phyloP scores from a whole-genome alignment of 306 rosid species.

The Erythrophleum fordii region DNA sequence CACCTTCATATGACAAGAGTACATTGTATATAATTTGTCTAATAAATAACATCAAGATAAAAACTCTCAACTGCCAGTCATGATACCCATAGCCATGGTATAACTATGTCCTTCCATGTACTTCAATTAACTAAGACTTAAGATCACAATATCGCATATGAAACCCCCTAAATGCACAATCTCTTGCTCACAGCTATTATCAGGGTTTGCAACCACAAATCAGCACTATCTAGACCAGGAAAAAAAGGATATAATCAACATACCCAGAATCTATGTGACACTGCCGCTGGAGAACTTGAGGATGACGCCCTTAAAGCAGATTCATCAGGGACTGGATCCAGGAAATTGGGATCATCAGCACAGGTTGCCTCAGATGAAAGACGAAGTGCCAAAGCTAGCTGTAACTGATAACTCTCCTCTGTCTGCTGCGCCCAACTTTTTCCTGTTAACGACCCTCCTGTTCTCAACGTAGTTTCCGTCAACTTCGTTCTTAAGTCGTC shows the following conservation, averaged over 20 bases:
- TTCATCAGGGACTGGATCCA: constrained; percentile 67
- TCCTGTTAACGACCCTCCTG: constrained; percentile 50
- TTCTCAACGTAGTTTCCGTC: constrained; percentile 37
- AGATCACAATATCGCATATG: not conserved
- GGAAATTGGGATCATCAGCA: constrained; percentile 80
- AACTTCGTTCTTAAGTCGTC: constrained; percentile 49
- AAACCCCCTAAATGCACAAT: constrained; percentile 7
- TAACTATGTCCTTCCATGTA: not conserved
- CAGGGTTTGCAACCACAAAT: not conserved
- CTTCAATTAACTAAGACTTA: not conserved
- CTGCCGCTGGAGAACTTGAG: constrained; percentile 47
- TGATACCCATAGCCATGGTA: not conserved
- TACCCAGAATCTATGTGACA: constrained; percentile 91
- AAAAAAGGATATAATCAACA: constrained; percentile 19
- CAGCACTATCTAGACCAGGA: not conserved
- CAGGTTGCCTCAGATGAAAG: constrained; percentile 77
- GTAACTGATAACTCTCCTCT: constrained; percentile 87
- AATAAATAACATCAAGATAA: not conserved
- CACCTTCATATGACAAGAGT: not conserved
- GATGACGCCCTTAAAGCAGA: constrained; percentile 46
- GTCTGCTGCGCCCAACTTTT: constrained; percentile 97
- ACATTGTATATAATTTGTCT: not conserved
- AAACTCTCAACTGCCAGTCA: not conserved
- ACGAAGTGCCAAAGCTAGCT: constrained; percentile 79
- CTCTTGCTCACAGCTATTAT: constrained; percentile 21